Evolutionary conservation across 2,329 filamentous ascomycete genomes (phyloP).

Genomic region (Daldinia eschscholtzii): DNA sequence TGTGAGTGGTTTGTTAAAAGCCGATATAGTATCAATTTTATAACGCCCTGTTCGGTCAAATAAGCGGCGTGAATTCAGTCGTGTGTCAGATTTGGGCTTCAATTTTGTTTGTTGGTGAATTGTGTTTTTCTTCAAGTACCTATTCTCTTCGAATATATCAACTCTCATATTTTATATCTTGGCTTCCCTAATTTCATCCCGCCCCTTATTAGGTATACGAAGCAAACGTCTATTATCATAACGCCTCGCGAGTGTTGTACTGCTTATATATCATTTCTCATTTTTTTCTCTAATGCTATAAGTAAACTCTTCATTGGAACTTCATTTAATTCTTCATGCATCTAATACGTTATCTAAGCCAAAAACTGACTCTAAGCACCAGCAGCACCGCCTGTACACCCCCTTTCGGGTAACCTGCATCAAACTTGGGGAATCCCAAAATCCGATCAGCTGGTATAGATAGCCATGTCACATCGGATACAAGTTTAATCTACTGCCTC

Average conservation of each 20-base stretch:
- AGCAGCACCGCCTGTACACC: neutral
- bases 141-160: neutral
- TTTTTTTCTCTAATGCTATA: neutral
- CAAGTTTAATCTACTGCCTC: neutral
- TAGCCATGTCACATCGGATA: constrained; percentile 22
- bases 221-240: neutral
- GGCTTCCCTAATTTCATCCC: neutral
- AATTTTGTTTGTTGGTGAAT: neutral
- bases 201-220: neutral
- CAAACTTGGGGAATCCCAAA: constrained; percentile 8
- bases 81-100: neutral
- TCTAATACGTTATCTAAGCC: neutral
- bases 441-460: constrained; percentile 33
- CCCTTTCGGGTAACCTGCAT: constrained; percentile 17
- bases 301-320: neutral
- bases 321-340: neutral
- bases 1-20: neutral
- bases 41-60: neutral
- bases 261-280: neutral
- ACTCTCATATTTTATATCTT: constrained; percentile 2
- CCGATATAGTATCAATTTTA: neutral
- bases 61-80: neutral
- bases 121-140: neutral
- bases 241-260: neutral
- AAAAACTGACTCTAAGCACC: neutral